These are phyloP conservation scores for Aspergillus sclerotiicarbonarius DNA, from an alignment of 495 filamentous ascomycete species.

Conservation along the genomic window DNA sequence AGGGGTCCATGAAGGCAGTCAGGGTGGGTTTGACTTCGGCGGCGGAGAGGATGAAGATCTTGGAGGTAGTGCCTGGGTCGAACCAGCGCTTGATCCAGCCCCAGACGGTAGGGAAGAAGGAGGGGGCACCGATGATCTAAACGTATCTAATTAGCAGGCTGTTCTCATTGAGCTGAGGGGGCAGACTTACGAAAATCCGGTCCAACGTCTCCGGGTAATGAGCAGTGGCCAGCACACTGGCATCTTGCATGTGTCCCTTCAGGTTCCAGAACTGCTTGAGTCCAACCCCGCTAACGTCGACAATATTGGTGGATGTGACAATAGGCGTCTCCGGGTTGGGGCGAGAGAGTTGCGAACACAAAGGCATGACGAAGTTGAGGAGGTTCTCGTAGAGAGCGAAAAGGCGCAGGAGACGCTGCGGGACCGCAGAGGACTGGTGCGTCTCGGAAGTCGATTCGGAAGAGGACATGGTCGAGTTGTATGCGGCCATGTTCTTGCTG, in stretches of 20 bases:
- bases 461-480: slow-evolving; percentile 60
- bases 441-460: slow-evolving; percentile 58
- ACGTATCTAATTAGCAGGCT: neutral
- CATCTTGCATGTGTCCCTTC: slow-evolving; percentile 88
- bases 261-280: slow-evolving; percentile 93
- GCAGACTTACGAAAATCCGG: slow-evolving; percentile 67
- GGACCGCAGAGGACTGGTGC: slow-evolving; percentile 47
- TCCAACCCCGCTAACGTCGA: slow-evolving; percentile 79
- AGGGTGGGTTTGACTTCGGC: slow-evolving; percentile 71
- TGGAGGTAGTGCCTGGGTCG: slow-evolving; percentile 86
- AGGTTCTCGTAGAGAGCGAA: slow-evolving; percentile 90
- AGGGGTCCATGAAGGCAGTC: slow-evolving; percentile 72
- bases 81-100: slow-evolving; percentile 96
- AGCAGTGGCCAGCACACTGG: slow-evolving; percentile 78
- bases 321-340: slow-evolving; percentile 72
- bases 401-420: slow-evolving; percentile 68
- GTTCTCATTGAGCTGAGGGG: neutral
- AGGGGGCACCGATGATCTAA: slow-evolving; percentile 81
- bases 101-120: slow-evolving; percentile 93
- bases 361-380: slow-evolving; percentile 79
- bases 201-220: slow-evolving; percentile 92
- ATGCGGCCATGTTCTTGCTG: slow-evolving; percentile 72
- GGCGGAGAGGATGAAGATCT: slow-evolving; percentile 81
- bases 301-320: slow-evolving; percentile 84
- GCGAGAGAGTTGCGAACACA: slow-evolving; percentile 72